Conservation (phyloP, 305 asterid genomes). For the Fraxinus platypoda region DNA sequence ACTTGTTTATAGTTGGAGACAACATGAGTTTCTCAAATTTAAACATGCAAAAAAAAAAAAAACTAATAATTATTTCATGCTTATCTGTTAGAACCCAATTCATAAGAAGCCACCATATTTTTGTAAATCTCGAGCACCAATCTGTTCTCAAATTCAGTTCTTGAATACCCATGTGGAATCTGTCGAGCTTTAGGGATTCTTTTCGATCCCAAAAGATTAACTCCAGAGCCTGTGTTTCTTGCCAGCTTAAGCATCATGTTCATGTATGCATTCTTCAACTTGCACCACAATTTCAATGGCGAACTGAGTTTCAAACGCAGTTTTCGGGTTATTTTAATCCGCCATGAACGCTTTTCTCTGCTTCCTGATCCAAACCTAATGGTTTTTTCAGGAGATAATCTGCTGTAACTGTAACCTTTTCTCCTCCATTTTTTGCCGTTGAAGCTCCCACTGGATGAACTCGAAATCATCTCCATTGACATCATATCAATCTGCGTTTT, state of each 20-base stretch:
- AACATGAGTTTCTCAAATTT: not conserved
- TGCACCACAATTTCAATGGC: constrained; percentile 50
- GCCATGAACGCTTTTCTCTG: constrained; percentile 34
- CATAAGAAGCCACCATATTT: not conserved
- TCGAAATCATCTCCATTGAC: not conserved
- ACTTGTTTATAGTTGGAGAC: not conserved
- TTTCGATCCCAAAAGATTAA: constrained; percentile 8
- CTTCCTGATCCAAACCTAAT: not conserved
- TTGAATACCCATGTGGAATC: constrained; percentile 16
- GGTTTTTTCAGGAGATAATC: not conserved
- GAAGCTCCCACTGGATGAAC: not conserved
- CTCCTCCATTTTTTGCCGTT: not conserved
- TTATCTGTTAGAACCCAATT: not conserved
- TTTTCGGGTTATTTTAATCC: constrained; percentile 40
- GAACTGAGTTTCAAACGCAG: constrained; percentile 39
- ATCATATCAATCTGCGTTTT: not conserved
- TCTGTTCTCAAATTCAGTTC: constrained; percentile 29
- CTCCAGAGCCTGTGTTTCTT: not conserved
- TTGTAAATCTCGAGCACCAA: not conserved
- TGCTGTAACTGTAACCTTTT: not conserved
- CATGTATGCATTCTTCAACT: constrained; percentile 52
- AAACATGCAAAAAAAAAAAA: not conserved
- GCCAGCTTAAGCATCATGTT: constrained; percentile 52
- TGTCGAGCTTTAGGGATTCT: constrained; percentile 21
- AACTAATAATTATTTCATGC: not conserved